Evolutionary conservation across 371 early-diverging fungal genomes (phyloP), one percentile per base, ranked within the genome.

Genomic region (Apophysomyces elegans): DNA sequence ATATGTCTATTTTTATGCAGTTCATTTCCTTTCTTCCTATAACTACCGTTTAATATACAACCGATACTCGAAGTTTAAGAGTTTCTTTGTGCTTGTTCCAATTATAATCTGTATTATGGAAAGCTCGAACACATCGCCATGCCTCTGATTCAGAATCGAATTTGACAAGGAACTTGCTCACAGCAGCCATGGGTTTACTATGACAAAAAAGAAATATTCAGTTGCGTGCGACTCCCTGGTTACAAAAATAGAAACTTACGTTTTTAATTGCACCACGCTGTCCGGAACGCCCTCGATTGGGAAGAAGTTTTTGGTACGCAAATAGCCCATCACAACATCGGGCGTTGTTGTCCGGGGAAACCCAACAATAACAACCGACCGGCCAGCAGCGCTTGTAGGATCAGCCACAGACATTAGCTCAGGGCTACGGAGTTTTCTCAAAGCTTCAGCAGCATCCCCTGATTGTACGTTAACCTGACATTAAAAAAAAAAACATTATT

Each of bases 91-190:
- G 64, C 18, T 58, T 58, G 14, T 56, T 63, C 37, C 73, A 68
- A 5, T 67, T 36, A 59, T 71, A 78, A 18, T 73, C 62, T 7
- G 67, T 65, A 59, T 83, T 83, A 41, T 83, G 83, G 68, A 83
- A 78, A 44, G 70, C 59, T 45, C 83, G 78, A 36, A 83, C 83
- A 43, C 78, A 78, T 61, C 83, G 70, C 80, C 80, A 83, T 66
- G 83, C 83, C 67, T 83, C 83, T 41, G 78, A 69, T 62, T 83
- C 83, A 13, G 80, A 76, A 13, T 75, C 80, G 70, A 83, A 79
- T 46, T 78, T 83, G 32, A 83, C 72, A 38, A 83, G 65, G 39
- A 78, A 83, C 56, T 78, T 83, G 43, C 71, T 62, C 2, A 76
- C 75, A n/a, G 68, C 65, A 0, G 78, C 64, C 56, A 65, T 69